Conservation (phyloP, 371 early-diverging fungal species). For the Mucor piriformis region DNA sequence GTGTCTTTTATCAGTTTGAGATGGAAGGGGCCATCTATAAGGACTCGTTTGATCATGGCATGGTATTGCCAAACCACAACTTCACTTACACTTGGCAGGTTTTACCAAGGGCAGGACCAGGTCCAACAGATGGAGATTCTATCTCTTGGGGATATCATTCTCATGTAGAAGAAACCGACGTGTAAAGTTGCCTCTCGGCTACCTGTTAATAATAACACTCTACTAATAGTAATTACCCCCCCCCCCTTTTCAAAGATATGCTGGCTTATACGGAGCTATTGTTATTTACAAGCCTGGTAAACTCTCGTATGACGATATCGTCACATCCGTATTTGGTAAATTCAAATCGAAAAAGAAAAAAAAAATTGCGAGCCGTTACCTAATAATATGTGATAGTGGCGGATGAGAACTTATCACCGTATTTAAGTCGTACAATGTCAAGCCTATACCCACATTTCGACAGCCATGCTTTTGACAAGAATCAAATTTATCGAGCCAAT, state of each 20-base stretch:
- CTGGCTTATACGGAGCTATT: conserved; percentile 54
- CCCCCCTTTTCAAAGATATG: conserved; percentile 29
- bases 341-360: neutral
- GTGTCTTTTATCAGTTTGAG: conserved; percentile 51
- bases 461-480: neutral
- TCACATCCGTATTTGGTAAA: conserved; percentile 45
- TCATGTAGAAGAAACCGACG: conserved; percentile 45
- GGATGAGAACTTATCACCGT: conserved; percentile 46
- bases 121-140: conserved; percentile 46
- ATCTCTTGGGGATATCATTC: conserved; percentile 59
- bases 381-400: conserved; percentile 19
- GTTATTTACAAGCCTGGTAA: conserved; percentile 45
- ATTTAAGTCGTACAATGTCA: conserved; percentile 31
- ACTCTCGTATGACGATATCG: conserved; percentile 34
- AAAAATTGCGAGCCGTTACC: neutral
- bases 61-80: conserved; percentile 38
- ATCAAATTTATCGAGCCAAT: conserved; percentile 14
- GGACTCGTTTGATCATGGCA: conserved; percentile 29
- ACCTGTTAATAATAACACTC: too few species aligned
- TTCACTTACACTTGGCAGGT: conserved; percentile 53
- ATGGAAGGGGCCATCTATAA: conserved; percentile 56
- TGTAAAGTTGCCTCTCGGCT: too few species aligned
- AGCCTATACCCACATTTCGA: conserved; percentile 12
- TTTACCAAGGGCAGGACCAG: conserved; percentile 48
- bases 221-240: too few species aligned